Evolutionary conservation across 2,329 filamentous ascomycete species (phyloP).

Genomic region (Pseudogymnoascus sp.): DNA sequence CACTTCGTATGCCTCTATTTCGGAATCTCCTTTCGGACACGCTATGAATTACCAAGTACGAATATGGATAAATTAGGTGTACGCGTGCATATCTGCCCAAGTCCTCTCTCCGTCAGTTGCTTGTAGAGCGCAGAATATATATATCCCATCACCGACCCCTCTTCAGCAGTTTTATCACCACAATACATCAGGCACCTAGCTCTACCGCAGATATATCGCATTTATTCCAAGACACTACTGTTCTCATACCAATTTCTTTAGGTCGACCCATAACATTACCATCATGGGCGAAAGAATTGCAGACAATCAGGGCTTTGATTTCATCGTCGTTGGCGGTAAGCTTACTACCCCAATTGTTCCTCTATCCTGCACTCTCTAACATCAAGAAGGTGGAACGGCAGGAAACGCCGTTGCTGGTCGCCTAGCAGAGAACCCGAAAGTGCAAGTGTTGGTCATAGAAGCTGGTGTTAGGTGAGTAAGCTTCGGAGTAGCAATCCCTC

Average conservation of each 20-base stretch:
- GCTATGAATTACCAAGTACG: neutral
- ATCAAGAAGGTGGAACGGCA: slow-evolving; percentile 34
- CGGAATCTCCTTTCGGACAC: neutral
- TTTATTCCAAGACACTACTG: neutral
- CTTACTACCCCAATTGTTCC: neutral
- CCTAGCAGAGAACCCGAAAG: slow-evolving; percentile 43
- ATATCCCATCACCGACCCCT: neutral
- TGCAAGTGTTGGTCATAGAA: slow-evolving; percentile 41
- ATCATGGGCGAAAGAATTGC: neutral
- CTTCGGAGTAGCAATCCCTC: slow-evolving; percentile 49
- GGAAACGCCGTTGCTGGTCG: slow-evolving; percentile 43
- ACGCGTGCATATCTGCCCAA: neutral
- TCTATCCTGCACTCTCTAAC: neutral
- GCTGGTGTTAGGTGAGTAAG: slow-evolving; percentile 30
- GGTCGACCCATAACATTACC: neutral
- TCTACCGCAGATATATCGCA: neutral
- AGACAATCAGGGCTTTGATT: slow-evolving; percentile 19
- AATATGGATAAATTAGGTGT: neutral
- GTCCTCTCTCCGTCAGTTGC: neutral
- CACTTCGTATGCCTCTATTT: neutral
- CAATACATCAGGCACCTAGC: neutral
- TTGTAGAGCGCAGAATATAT: neutral
- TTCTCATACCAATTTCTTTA: neutral
- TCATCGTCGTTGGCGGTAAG: slow-evolving; percentile 25
- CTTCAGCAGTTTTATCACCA: neutral